Conservation (phyloP, 169 alveolate genomes). For the Perkinsus marinus region DNA sequence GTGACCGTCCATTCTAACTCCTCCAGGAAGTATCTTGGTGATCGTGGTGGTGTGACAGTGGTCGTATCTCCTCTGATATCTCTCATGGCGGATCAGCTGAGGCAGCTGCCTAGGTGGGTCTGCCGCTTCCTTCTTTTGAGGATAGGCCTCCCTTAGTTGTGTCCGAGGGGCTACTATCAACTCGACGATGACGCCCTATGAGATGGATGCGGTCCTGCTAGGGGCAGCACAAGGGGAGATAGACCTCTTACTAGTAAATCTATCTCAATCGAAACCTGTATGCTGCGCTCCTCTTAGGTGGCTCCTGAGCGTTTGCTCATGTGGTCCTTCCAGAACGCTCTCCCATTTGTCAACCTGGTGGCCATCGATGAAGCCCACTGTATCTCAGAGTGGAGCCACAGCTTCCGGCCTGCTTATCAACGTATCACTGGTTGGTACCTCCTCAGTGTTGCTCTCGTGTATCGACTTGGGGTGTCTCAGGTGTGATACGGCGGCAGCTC, state of each 20-base stretch:
- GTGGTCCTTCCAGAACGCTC: conserved; percentile 4
- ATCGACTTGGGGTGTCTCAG: conserved; percentile 21
- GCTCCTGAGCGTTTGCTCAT: conserved; percentile 1
- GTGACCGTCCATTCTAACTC: not conserved
- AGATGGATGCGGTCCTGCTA: conserved; percentile 36
- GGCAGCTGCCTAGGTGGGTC: conserved; percentile 40
- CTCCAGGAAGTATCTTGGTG: not conserved
- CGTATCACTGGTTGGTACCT: conserved; percentile 28
- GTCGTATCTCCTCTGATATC: conserved; percentile 71
- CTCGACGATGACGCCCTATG: conserved; percentile 42
- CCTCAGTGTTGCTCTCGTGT: conserved; percentile 31
- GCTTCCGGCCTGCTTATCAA: conserved; percentile 67
- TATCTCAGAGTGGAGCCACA: conserved; percentile 72
- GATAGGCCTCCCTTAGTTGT: not conserved
- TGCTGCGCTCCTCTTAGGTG: not conserved
- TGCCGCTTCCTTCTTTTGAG: not conserved
- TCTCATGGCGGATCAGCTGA: conserved; percentile 64
- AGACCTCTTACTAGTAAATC: conserved; percentile 62
- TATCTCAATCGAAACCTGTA: too few species aligned
- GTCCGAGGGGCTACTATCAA: conserved; percentile 61
- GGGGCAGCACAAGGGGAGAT: conserved; percentile 44
- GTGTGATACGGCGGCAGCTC: not conserved
- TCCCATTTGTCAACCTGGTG: conserved; percentile 32
- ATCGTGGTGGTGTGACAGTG: conserved; percentile 30
- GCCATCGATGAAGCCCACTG: conserved; percentile 80